These are phyloP conservation scores for Elsinoe ampelina DNA, from an alignment of 2,329 filamentous ascomycete species.

Conservation along the genomic window DNA sequence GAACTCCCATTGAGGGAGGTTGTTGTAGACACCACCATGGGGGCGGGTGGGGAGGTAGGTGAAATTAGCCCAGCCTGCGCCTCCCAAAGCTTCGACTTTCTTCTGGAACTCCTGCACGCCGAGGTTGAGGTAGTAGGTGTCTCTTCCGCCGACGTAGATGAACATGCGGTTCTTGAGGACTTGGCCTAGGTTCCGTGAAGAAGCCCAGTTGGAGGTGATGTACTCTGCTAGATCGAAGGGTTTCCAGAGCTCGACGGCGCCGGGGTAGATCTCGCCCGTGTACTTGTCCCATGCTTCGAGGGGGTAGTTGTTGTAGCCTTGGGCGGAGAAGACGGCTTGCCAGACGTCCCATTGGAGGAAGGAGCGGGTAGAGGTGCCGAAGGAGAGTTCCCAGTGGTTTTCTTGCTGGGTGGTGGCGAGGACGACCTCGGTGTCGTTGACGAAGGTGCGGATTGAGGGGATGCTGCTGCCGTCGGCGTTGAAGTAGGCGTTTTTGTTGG, in stretches of 20 bases:
- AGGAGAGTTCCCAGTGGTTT: constrained; percentile 32
- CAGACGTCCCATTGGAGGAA: constrained; percentile 31
- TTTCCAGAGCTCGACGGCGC: constrained; percentile 31
- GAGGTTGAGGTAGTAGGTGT: constrained; percentile 31
- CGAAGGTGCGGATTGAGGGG: constrained; percentile 25
- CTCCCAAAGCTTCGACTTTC: constrained; percentile 26
- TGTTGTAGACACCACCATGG: constrained; percentile 30
- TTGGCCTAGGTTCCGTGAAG: constrained; percentile 26
- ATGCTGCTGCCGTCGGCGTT: constrained; percentile 21
- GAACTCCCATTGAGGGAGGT: constrained; percentile 26
- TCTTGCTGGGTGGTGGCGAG: constrained; percentile 25
- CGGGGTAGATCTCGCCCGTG: constrained; percentile 31
- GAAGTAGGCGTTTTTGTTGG: constrained; percentile 23
- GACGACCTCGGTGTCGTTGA: constrained; percentile 23
- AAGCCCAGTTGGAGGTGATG: constrained; percentile 28
- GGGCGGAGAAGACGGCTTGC: constrained; percentile 31
- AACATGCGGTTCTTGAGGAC: constrained; percentile 26
- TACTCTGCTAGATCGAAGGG: constrained; percentile 29
- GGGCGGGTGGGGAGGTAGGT: constrained; percentile 25
- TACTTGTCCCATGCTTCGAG: constrained; percentile 34
- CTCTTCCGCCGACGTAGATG: constrained; percentile 29
- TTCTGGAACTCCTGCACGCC: constrained; percentile 30
- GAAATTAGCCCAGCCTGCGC: constrained; percentile 30
- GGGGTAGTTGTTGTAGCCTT: constrained; percentile 31
- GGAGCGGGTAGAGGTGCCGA: constrained; percentile 28